These are phyloP conservation scores for Ganoderma lucidum DNA, from an alignment of 1,284 basidiomycete species.

Conservation along the genomic window DNA sequence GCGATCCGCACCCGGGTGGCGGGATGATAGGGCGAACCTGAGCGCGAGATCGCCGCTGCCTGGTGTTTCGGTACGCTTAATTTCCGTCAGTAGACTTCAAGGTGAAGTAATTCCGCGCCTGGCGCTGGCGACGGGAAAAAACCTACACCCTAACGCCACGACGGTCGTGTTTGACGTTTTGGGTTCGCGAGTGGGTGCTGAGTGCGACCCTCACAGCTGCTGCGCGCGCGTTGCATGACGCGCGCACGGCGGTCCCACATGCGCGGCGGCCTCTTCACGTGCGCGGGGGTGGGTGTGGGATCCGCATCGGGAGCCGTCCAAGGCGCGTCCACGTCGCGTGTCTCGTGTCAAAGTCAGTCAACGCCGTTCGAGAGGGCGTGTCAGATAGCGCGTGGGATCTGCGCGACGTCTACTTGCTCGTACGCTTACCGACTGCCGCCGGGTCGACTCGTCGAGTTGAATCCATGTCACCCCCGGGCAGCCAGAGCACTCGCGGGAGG, in stretches of 20 bases:
- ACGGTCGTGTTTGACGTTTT: slow-evolving; percentile 23
- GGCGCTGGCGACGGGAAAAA: slow-evolving; percentile 5
- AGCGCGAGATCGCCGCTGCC: slow-evolving; percentile 15
- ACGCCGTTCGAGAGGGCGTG: slow-evolving; percentile 4
- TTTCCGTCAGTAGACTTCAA: slow-evolving; percentile 26
- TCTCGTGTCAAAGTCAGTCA: slow-evolving; percentile 12
- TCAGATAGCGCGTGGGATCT: slow-evolving; percentile 22
- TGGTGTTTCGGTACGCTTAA: slow-evolving; percentile 24
- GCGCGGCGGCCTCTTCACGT: slow-evolving; percentile 24
- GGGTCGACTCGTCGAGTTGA: background rate
- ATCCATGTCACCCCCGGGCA: background rate
- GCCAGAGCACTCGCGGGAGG: background rate
- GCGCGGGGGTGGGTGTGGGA: slow-evolving; percentile 24
- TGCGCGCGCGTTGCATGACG: slow-evolving; percentile 8
- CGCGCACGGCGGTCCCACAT: slow-evolving; percentile 15
- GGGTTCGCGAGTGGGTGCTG: slow-evolving; percentile 8
- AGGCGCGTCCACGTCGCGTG: slow-evolving; percentile 16
- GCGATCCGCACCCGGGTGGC: slow-evolving; percentile 7
- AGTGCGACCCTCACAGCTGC: background rate
- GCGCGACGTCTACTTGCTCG: slow-evolving; percentile 12
- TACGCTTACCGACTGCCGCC: slow-evolving; percentile 14
- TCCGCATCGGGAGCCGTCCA: slow-evolving; percentile 20
- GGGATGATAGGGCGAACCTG: background rate
- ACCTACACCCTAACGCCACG: slow-evolving; percentile 33
- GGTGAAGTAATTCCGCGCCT: slow-evolving; percentile 24